Evolutionary conservation across 768 basidiomycete genomes (phyloP), one percentile per base, ranked within the genome.

Genomic region (Rhodotorula kratochvilovae): DNA sequence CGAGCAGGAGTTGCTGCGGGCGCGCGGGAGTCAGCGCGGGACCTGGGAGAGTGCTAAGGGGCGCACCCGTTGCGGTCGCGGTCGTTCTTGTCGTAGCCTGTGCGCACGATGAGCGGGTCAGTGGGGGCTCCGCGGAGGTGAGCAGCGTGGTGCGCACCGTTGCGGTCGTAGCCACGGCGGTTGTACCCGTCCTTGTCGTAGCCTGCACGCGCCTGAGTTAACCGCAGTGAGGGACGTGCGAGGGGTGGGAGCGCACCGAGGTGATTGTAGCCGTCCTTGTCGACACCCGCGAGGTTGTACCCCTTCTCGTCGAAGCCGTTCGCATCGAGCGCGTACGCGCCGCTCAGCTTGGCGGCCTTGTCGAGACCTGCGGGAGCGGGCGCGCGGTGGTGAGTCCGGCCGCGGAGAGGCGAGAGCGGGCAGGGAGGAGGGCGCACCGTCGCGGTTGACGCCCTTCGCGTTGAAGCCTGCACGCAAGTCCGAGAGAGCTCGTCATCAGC

Each of bases 381-480:
- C 16, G 23, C 23, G 1, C 31, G 17, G 53, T 33, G 31, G 55
- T 54, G 5, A 31, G n/a, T 12, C 6, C 16, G 53, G 12, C 19
- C 5, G 53, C n/a, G 23, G 2, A 16, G 31, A 17, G 29, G 23
- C 6, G 8, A 7, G 51, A 13, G 31, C 31, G 1, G 31, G 2
- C 13, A 8, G 31, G n/a, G n/a, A n/a, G n/a, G n/a, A n/a, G 33
- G 29, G 13, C 31, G n/a, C 23, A 33, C 53, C 53, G 53, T 31
- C 53, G 31, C 29, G 53, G 43, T 60, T 39, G 25, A 27, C 12
- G 23, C 58, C 58, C 10, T 60, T 6, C 16, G n/a, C 42, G 15
- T 60, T 45, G 27, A 43, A 42, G 58, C 58, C 58, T 60, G 42
- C n/a, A n/a, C n/a, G 39, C 39, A 39, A 39, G n/a, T n/a, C n/a